These are phyloP conservation scores for Eragrostis curvula DNA, from an alignment of 176 grass and related monocot genomes.

Conservation along the genomic window DNA sequence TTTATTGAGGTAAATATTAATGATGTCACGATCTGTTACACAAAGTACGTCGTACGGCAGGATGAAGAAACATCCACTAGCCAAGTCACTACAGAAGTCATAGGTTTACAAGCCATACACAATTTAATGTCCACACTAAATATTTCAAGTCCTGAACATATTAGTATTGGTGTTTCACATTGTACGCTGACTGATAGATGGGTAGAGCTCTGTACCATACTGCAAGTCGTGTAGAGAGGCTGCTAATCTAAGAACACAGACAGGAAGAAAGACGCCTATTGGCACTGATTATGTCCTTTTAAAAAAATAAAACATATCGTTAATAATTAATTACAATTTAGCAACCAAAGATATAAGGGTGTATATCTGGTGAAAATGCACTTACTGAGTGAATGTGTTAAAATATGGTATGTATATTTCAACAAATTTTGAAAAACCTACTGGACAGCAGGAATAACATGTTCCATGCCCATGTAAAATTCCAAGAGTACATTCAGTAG, in stretches of 20 bases:
- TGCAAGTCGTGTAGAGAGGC: not conserved
- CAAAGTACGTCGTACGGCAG: not conserved
- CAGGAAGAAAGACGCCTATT: not conserved
- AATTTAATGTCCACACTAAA: not conserved
- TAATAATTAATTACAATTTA: constrained; percentile 9
- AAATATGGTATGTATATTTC: not conserved
- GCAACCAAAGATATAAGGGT: not conserved
- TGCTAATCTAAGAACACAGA: not conserved
- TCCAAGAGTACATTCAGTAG: not conserved
- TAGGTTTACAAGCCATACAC: not conserved
- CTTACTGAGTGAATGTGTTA: not conserved
- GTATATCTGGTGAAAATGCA: not conserved
- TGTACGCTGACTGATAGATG: not conserved
- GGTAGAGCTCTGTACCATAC: not conserved
- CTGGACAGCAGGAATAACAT: not conserved
- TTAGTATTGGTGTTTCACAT: not conserved
- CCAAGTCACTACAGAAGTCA: not conserved
- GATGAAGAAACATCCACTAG: not conserved
- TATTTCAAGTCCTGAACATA: constrained; percentile 1
- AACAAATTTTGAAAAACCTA: not conserved
- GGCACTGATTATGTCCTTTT: not conserved
- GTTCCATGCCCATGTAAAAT: not conserved
- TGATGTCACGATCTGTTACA: not conserved
- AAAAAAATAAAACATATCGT: not conserved
- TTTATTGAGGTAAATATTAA: not conserved